These are phyloP conservation scores for Perilla frutescens DNA, from an alignment of 257 asterid species.

Conservation along the genomic window DNA sequence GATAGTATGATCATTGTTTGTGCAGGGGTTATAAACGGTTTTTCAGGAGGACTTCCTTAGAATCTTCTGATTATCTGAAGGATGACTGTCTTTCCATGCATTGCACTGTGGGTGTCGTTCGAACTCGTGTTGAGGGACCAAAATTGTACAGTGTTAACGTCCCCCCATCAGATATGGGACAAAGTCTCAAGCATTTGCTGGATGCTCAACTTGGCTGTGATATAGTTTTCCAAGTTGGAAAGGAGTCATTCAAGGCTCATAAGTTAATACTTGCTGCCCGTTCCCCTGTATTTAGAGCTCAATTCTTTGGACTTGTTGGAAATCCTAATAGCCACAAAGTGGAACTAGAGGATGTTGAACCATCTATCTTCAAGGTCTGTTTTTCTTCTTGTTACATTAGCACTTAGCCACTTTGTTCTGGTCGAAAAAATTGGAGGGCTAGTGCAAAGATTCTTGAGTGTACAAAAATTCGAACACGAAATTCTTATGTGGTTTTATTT, in stretches of 20 bases:
- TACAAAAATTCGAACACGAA: neutral
- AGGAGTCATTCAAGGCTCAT: constrained; percentile 83
- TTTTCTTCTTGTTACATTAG: constrained; percentile 16
- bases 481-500: constrained; percentile 3
- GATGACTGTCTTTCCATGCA: constrained; percentile 85
- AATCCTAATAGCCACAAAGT: constrained; percentile 63
- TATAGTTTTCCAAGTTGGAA: constrained; percentile 75
- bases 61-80: constrained; percentile 86
- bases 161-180: constrained; percentile 90
- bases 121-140: constrained; percentile 89
- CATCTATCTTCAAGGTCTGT: constrained; percentile 78
- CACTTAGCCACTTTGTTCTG: constrained; percentile 19
- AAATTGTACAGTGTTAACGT: constrained; percentile 56
- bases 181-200: constrained; percentile 66
- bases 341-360: constrained; percentile 83
- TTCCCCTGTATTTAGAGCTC: constrained; percentile 94
- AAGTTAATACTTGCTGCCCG: constrained; percentile 93
- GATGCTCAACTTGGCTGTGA: constrained; percentile 78
- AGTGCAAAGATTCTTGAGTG: constrained; percentile 1
- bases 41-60: constrained; percentile 73
- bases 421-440: neutral
- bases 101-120: constrained; percentile 96
- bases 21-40: constrained; percentile 95
- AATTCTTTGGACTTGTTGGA: constrained; percentile 85
- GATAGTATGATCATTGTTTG: constrained; percentile 32